These are phyloP conservation scores for Vaccinium vitisidaea DNA, from an alignment of 148 eudicot genomes.

Conservation along the genomic window DNA sequence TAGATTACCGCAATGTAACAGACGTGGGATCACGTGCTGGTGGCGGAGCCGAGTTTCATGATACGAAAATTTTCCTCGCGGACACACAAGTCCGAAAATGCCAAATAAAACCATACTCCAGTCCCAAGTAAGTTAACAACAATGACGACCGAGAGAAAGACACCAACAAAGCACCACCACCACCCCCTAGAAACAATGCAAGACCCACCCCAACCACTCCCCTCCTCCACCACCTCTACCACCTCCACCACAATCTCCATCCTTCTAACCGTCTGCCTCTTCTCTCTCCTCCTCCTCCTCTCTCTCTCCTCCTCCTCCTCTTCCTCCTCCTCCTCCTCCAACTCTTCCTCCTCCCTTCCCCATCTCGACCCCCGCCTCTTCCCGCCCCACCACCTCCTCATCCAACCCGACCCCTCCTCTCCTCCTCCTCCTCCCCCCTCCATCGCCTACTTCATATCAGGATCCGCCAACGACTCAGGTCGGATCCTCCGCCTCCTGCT, in stretches of 20 bases:
- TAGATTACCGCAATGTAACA: too few species aligned
- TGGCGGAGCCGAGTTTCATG: too few species aligned
- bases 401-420: constrained; percentile 17
- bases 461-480: constrained; percentile 47
- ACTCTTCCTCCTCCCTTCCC: constrained; percentile 31
- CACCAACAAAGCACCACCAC: not conserved
- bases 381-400: constrained; percentile 25
- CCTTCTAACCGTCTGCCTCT: constrained; percentile 17
- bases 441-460: constrained; percentile 72
- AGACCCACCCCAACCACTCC: constrained; percentile 27
- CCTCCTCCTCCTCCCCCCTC: constrained; percentile 55
- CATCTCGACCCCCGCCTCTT: constrained; percentile 34
- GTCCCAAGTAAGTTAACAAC: not conserved
- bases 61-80: too few species aligned
- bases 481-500: constrained; percentile 57
- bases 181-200: constrained; percentile 26
- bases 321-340: constrained; percentile 26
- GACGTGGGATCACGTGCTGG: too few species aligned
- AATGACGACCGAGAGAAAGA: not conserved
- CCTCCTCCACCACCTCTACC: not conserved
- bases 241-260: constrained; percentile 27
- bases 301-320: constrained; percentile 24
- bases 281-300: constrained; percentile 22
- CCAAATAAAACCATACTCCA: not conserved
- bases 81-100: not conserved